These are phyloP conservation scores for Leucosporidium creatinivorum DNA, from an alignment of 768 basidiomycete genomes.

Conservation along the genomic window DNA sequence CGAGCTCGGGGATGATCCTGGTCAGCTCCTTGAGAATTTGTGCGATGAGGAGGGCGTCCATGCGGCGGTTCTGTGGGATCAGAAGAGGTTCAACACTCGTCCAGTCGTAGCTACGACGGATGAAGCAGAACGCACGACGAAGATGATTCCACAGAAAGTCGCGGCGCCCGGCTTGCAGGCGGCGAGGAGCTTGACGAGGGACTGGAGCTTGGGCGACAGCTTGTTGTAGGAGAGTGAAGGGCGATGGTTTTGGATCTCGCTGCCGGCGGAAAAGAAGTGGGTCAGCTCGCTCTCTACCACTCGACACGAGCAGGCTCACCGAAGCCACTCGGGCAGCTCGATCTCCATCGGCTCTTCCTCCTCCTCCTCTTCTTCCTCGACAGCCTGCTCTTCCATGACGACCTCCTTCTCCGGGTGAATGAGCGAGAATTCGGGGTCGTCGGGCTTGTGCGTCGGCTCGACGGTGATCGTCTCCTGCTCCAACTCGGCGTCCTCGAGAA, in stretches of 20 bases:
- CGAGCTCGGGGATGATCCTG: neutral
- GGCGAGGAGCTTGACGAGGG: slow-evolving; percentile 3
- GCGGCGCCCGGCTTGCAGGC: neutral
- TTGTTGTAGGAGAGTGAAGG: neutral
- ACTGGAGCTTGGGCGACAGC: slow-evolving; percentile 7
- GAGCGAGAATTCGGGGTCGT: neutral
- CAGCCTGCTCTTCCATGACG: neutral
- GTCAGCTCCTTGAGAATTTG: slow-evolving; percentile 4
- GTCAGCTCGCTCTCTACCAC: too few relatives aligned
- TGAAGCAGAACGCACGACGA: neutral
- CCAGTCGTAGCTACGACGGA: neutral
- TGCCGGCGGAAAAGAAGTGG: neutral
- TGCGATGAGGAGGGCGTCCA: slow-evolving; percentile 8
- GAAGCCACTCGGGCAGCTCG: slow-evolving; percentile 8
- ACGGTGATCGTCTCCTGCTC: neutral
- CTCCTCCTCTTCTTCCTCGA: too few relatives aligned
- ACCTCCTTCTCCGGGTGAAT: neutral
- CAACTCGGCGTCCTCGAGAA: neutral
- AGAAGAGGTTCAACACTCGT: too few relatives aligned
- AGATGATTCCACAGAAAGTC: slow-evolving; percentile 18
- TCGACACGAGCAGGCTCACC: neutral
- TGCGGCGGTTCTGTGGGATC: slow-evolving; percentile 1
- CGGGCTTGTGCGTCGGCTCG: neutral
- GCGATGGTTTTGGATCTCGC: slow-evolving; percentile 1
- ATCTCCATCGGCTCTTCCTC: neutral